These are phyloP conservation scores for Hygrophila difformis DNA, from an alignment of 257 asterid genomes.

Conservation along the genomic window DNA sequence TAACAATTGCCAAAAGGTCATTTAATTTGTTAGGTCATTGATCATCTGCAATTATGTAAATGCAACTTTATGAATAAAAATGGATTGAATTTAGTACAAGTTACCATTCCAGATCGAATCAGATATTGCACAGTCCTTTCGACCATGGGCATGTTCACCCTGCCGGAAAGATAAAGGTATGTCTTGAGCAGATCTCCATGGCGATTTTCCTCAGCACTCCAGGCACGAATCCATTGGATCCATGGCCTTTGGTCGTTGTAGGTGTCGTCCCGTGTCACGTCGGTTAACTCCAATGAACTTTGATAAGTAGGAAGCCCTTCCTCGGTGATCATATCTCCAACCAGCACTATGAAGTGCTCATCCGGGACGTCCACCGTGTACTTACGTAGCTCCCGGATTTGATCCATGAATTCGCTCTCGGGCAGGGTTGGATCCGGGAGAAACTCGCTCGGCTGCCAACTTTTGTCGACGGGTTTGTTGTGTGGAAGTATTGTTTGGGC, in stretches of 20 bases:
- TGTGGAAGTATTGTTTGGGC: neutral
- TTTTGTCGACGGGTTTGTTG: neutral
- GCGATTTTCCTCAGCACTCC: conserved; percentile 23
- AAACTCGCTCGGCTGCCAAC: neutral
- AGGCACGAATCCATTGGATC: conserved; percentile 18
- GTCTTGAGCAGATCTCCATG: conserved; percentile 18
- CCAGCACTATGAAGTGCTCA: neutral
- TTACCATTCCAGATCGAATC: neutral
- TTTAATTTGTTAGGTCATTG: too few species aligned
- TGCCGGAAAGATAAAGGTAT: neutral
- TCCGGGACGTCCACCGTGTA: neutral
- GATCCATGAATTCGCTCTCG: neutral
- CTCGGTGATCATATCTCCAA: neutral
- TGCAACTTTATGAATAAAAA: too few species aligned
- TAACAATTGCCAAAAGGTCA: too few species aligned
- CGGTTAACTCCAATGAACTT: neutral
- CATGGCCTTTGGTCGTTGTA: conserved; percentile 14
- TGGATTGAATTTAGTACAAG: too few species aligned
- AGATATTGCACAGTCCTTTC: neutral
- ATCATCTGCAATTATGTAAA: too few species aligned
- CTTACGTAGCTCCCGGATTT: neutral
- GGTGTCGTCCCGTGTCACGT: conserved; percentile 17
- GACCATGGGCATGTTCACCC: neutral
- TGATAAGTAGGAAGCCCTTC: conserved; percentile 13
- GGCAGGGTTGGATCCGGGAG: neutral